Conservation (phyloP, 2,329 filamentous ascomycete genomes). For the Venturia pyrina region DNA sequence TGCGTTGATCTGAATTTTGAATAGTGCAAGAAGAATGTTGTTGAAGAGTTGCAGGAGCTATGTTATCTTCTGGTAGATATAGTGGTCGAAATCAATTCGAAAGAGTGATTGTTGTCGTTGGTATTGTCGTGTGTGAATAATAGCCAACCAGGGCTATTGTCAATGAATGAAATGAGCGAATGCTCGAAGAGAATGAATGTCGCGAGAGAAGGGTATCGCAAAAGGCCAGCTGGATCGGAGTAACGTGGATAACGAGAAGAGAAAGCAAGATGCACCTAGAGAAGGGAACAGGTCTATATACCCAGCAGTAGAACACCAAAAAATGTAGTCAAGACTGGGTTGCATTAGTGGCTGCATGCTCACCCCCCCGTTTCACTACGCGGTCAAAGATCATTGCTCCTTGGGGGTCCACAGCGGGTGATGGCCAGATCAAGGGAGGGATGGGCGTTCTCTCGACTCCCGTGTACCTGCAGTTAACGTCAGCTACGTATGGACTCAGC, state of each 20-base stretch:
- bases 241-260: background rate
- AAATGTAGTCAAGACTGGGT: background rate
- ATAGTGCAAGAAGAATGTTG: background rate
- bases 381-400: background rate
- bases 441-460: background rate
- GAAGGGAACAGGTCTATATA: slow-evolving; percentile 6
- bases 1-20: background rate
- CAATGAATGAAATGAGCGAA: slow-evolving; percentile 32
- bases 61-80: background rate
- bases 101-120: slow-evolving; percentile 18
- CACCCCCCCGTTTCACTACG: background rate
- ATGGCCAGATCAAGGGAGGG: slow-evolving; percentile 1
- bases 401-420: slow-evolving; percentile 1
- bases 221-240: background rate
- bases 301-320: background rate
- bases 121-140: slow-evolving; percentile 20
- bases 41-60: background rate
- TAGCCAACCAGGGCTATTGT: slow-evolving; percentile 27
- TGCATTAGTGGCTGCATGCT: background rate
- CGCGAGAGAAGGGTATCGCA: background rate
- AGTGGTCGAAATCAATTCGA: slow-evolving; percentile 1
- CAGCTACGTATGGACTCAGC: background rate
- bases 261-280: background rate
- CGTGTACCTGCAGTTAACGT: background rate
- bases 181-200: slow-evolving; percentile 26